Evolutionary conservation across 352 stramenopile genomes (phyloP).

Genomic region (Thalassiosira ordinaria): DNA sequence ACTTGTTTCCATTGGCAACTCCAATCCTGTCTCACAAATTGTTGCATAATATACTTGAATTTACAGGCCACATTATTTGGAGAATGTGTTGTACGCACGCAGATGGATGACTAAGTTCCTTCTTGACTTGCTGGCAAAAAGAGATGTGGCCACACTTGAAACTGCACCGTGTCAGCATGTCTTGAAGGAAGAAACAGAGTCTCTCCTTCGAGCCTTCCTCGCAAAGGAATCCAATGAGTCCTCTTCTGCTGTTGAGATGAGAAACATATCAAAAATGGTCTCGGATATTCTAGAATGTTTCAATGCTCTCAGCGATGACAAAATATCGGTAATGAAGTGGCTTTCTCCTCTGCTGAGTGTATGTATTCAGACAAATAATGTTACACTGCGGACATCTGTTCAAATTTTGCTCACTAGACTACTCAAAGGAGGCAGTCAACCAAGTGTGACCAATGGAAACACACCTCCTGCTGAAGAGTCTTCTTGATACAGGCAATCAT

Average conservation of each 20-base stretch:
- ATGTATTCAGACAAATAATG: slow-evolving; percentile 70
- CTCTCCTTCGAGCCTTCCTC: slow-evolving; percentile 71
- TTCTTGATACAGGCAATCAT: too few species aligned
- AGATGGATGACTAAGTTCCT: slow-evolving; percentile 80
- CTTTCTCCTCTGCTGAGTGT: slow-evolving; percentile 59
- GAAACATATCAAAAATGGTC: slow-evolving; percentile 63
- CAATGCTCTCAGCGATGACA: slow-evolving; percentile 57
- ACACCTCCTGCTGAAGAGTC: neutral
- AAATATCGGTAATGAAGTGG: slow-evolving; percentile 60
- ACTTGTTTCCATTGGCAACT: slow-evolving; percentile 4
- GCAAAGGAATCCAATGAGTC: slow-evolving; percentile 68
- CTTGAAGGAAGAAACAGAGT: slow-evolving; percentile 76
- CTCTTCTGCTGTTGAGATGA: slow-evolving; percentile 52
- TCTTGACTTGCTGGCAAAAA: slow-evolving; percentile 63
- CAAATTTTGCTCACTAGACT: slow-evolving; percentile 65
- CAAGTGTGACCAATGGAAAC: slow-evolving; percentile 10
- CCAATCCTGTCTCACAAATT: slow-evolving; percentile 1
- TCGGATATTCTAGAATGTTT: slow-evolving; percentile 63
- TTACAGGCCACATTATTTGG: slow-evolving; percentile 72
- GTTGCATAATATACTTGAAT: slow-evolving; percentile 21
- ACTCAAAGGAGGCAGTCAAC: slow-evolving; percentile 30
- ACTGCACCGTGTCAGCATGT: slow-evolving; percentile 52
- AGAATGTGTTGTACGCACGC: slow-evolving; percentile 79
- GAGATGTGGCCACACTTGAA: slow-evolving; percentile 51
- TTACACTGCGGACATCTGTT: slow-evolving; percentile 57